These are phyloP conservation scores for Omphalotus guepiniiformis DNA, from an alignment of 768 basidiomycete species.

Conservation along the genomic window DNA sequence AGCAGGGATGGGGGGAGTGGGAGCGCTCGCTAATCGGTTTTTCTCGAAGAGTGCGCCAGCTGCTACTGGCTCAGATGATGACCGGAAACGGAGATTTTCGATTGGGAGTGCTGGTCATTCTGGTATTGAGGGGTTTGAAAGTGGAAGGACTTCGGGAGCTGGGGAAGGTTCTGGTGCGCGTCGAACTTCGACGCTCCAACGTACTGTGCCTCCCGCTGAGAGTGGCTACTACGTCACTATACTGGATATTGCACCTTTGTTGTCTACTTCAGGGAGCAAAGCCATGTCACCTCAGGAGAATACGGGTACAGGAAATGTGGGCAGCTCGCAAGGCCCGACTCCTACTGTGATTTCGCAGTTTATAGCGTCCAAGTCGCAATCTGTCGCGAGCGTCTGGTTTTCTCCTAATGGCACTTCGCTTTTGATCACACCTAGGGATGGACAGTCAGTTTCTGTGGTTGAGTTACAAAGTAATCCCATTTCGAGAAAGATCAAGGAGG, in stretches of 20 bases:
- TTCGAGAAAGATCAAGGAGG: neutral
- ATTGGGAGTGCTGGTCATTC: neutral
- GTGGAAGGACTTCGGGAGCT: constrained; percentile 4
- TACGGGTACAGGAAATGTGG: neutral
- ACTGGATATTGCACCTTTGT: constrained; percentile 41
- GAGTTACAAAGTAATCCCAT: constrained; percentile 26
- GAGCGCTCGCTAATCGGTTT: constrained; percentile 33
- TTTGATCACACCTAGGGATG: constrained; percentile 48
- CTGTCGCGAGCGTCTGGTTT: constrained; percentile 45
- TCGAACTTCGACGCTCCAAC: constrained; percentile 16
- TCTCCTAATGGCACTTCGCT: constrained; percentile 51
- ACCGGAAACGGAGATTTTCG: constrained; percentile 12
- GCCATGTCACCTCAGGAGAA: neutral
- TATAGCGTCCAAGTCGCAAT: constrained; percentile 40
- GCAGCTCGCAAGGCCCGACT: no score
- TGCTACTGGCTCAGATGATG: constrained; percentile 21
- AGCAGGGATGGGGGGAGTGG: constrained; percentile 12
- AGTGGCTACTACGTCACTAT: constrained; percentile 49
- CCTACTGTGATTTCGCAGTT: constrained; percentile 43
- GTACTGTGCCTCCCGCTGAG: constrained; percentile 19
- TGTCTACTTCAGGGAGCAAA: constrained; percentile 2
- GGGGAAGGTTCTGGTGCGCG: neutral
- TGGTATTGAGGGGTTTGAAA: constrained; percentile 10
- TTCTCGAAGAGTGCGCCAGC: constrained; percentile 66
- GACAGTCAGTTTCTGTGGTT: constrained; percentile 49